Evolutionary conservation across 2,329 filamentous ascomycete species (phyloP), one percentile per base, ranked within the genome.

Genomic region (Fonsecaea monophora): DNA sequence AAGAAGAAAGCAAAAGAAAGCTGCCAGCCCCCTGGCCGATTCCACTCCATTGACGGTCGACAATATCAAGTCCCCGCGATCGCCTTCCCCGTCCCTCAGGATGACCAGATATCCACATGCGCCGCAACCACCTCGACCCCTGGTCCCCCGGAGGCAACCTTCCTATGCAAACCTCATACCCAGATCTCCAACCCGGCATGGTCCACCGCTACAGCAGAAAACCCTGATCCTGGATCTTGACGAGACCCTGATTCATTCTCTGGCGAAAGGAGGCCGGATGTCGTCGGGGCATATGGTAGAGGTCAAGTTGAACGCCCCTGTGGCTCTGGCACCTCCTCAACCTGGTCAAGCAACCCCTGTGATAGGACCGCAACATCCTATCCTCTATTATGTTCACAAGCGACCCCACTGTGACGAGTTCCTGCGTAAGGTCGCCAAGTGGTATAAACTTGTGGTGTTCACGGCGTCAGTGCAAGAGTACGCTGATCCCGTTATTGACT

Each of bases 281-380:
- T 94, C 92, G 74, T 94, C 92, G 21, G 95, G 95, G 18, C 95
- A 99, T 80, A 99, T 99, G 95, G 94, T 99, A 60, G 95, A 99
- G 81, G 95, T 99, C 70, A 93, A 93, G 74, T 85, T 97, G 68
- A 92, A 91, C 77, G 89, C 89, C 65, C 88, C 68, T 81, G 86
- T 92, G 53, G 89, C 87, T 62, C 86, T 87, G 56, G 74, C 80
- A 35, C 75, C 79, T 50, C 79, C 80, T 34, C 77, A 80, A 70
- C 75, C 75, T 10, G 69, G 69, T 3, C 70, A 71, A 45, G 65
- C 65, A 3, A 45, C 61, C 7, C 73, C 77, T 5, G 85, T 84
- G 25, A 81, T 92, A 32, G 92, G 91, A 7, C 92, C 93, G 48
- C 94, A 97, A 75, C 94, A 99, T 76, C 95, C 95, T 0, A 98